A percentile compares a stretch with the other conserved stretches of the same genome.
Conservation (phyloP, 495 filamentous ascomycete species). For the Tuber umbilicatum region DNA sequence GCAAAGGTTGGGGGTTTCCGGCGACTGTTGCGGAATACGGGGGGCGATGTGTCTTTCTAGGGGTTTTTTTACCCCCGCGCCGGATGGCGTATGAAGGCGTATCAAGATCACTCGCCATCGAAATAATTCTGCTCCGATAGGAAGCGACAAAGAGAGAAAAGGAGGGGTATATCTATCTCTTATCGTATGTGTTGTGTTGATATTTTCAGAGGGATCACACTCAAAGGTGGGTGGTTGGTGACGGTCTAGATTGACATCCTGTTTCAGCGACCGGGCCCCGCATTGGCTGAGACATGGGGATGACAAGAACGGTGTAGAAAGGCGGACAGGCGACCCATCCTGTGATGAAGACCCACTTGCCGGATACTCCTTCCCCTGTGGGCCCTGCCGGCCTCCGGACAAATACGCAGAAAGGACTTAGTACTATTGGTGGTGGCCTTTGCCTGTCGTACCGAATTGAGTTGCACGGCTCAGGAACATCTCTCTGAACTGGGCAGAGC, state of each 20-base stretch:
- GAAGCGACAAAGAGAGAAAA: background rate
- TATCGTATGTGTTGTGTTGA: background rate
- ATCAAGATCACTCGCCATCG: background rate
- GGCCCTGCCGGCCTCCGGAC: too few relatives aligned
- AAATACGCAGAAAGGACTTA: too few relatives aligned
- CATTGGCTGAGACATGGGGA: background rate
- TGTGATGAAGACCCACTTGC: too few relatives aligned
- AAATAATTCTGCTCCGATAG: background rate
- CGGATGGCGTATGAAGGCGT: background rate
- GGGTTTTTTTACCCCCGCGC: background rate
- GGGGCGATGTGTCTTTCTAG: background rate
- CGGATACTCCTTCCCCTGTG: too few relatives aligned
- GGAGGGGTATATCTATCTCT: background rate
- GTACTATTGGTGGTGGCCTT: too few relatives aligned
- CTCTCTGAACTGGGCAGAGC: too few relatives aligned
- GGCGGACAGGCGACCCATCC: background rate
- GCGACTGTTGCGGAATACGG: background rate
- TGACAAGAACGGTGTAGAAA: background rate
- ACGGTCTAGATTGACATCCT: too few relatives aligned
- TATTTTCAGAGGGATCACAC: too few relatives aligned
- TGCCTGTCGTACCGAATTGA: too few relatives aligned
- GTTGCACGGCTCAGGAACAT: too few relatives aligned
- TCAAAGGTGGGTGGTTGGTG: background rate
- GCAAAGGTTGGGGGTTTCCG: too few relatives aligned
- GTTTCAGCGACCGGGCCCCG: background rate